Base-by-base conservation (phyloP, 78 protist genomes). In the Dictyostelium capitatum region DNA sequence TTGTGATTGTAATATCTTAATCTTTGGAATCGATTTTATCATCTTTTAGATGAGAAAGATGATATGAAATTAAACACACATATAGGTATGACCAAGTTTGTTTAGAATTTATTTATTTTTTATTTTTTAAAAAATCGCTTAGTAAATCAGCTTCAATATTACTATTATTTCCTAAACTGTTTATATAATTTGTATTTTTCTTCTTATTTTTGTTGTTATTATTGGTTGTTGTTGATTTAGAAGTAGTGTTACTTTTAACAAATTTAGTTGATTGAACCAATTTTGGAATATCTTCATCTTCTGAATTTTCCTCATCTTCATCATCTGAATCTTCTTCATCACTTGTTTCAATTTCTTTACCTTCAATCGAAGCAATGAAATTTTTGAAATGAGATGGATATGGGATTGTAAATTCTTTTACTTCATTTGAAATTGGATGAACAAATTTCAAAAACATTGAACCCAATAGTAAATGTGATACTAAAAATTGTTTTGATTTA, bases 401-500 rank as follows among this genome's bases (percentile, higher is more conserved):
- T n/a, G 46, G 56, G 1, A 82, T 91, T 14, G 80, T 32, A 17
- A 80, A 82, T 20, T 80, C 90, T 69, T 67, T 80, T 3, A 23
- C 54, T 25, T 67, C 30, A 46, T 80, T 82, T 37, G n/a, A 48
- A 17, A 72, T 50, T 50, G 95, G 95, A 69, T 91, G 95, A 19
- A 19, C 37, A 67, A 91, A 91, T 19, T 65, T 17, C 28, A 91
- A 30, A 28, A 32, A 32, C 50, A 83, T 74, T 62, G 95, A 80
- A 12, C 74, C 82, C 78, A 91, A 80, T 43, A 91, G 53, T 54
- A 91, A 54, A 56, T 80, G 59, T 25, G 95, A 67, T 37, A 82
- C 79, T 30, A 67, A 50, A 74, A 78, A 77, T 82, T 80, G 90
- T 19, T 48, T 82, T 0, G 62, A 78, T 59, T 67, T 91, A 25